Conservation (phyloP, 2,329 filamentous ascomycete genomes). For the Fusarium hainanense region DNA sequence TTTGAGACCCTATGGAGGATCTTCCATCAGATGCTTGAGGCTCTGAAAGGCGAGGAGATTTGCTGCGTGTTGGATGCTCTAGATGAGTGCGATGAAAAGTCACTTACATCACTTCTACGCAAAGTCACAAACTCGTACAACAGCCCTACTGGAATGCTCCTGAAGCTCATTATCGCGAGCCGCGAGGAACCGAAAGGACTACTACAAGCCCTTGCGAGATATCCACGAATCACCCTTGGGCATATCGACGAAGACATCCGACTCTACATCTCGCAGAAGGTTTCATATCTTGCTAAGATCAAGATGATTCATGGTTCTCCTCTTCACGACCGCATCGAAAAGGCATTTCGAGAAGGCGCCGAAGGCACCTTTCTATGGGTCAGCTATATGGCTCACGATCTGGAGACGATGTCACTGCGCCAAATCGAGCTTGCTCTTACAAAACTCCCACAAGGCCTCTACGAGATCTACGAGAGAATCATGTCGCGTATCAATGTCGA, state of each 20-base stretch:
- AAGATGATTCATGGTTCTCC: rapidly evolving
- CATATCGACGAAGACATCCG: neutral
- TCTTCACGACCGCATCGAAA: rapidly evolving
- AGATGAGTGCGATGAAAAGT: constrained; percentile 15
- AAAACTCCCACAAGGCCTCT: neutral
- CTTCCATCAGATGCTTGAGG: neutral
- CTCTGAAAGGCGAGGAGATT: neutral
- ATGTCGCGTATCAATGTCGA: neutral
- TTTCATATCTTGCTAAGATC: neutral
- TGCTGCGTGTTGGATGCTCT: constrained; percentile 5
- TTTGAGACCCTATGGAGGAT: constrained; percentile 14
- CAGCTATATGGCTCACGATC: neutral
- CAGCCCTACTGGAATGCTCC: rapidly evolving
- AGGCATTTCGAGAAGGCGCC: neutral
- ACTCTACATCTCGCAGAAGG: neutral
- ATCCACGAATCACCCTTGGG: neutral
- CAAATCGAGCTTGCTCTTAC: neutral
- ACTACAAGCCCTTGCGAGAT: rapidly evolving
- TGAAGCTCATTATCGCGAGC: neutral
- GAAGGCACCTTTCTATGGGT: constrained; percentile 4
- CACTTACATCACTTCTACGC: rapidly evolving
- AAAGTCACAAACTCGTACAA: neutral
- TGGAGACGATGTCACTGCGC: neutral
- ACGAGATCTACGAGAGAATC: neutral
- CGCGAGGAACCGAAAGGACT: constrained; percentile 2